Conservation (phyloP, 2,329 filamentous ascomycete species). For the Neopestalotiopsis rosae region DNA sequence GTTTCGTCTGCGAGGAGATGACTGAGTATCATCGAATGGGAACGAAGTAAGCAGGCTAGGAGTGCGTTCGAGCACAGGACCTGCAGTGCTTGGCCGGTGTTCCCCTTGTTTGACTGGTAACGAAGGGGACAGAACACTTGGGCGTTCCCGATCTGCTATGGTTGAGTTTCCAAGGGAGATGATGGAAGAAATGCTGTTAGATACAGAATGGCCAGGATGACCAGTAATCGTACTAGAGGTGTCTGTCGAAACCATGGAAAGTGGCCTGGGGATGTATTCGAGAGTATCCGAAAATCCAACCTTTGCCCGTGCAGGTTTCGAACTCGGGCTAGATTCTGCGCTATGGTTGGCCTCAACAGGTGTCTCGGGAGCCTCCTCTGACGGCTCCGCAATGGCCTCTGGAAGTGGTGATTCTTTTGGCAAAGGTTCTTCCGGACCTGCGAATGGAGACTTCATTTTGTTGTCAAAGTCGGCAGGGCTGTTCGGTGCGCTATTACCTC, state of each 20-base stretch:
- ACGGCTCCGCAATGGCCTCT: not conserved
- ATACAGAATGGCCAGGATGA: constrained; percentile 73
- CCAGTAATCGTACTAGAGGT: constrained; percentile 79
- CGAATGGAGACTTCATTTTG: constrained; percentile 32
- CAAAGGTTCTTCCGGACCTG: constrained; percentile 21
- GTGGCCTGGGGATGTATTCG: constrained; percentile 81
- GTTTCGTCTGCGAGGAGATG: constrained; percentile 58
- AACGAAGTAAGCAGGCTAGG: constrained; percentile 39
- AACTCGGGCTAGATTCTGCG: constrained; percentile 6
- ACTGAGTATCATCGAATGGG: constrained; percentile 31
- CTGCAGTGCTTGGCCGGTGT: constrained; percentile 71
- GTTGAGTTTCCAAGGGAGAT: constrained; percentile 62
- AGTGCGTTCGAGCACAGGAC: constrained; percentile 67
- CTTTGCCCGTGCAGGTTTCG: constrained; percentile 57
- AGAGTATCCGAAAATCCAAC: constrained; percentile 86
- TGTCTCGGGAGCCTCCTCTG: not conserved
- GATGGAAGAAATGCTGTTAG: constrained; percentile 81
- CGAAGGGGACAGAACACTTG: constrained; percentile 42
- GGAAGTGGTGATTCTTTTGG: constrained; percentile 16
- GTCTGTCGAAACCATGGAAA: constrained; percentile 85
- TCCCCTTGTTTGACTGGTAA: constrained; percentile 49
- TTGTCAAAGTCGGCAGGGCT: constrained; percentile 59
- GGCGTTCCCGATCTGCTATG: constrained; percentile 46
- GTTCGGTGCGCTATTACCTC: constrained; percentile 68
- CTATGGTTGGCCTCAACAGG: not conserved